A percentile compares a stretch with the other conserved stretches of the same genome.
Conservation (phyloP, 768 basidiomycete species). For the Hysterangium stoloniferum region DNA sequence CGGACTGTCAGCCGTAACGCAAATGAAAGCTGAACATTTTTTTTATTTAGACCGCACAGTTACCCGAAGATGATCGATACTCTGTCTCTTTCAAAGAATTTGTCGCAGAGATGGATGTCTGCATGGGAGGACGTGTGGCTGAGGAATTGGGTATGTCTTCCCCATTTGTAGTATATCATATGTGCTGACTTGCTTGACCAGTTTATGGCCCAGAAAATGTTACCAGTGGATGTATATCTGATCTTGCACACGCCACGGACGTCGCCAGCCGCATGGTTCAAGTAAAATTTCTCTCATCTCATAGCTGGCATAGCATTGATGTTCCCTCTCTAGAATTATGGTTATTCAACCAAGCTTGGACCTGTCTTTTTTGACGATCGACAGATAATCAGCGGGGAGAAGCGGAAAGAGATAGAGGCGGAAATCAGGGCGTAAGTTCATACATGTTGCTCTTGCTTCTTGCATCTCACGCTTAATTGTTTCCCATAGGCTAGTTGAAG, state of each 20-base stretch:
- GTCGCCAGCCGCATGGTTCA: slow-evolving; percentile 86
- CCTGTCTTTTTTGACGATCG: slow-evolving; percentile 73
- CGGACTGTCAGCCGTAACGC: background rate
- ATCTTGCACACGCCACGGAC: slow-evolving; percentile 71
- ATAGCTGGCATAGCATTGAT: slow-evolving; percentile 9
- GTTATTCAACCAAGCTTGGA: slow-evolving; percentile 71
- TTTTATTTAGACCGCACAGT: slow-evolving; percentile 48
- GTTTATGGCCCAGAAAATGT: slow-evolving; percentile 86
- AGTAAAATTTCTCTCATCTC: no score
- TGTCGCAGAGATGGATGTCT: slow-evolving; percentile 79
- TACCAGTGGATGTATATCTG: slow-evolving; percentile 87
- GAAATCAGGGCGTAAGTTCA: slow-evolving; percentile 74
- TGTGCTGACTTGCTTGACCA: slow-evolving; percentile 25
- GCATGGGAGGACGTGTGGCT: slow-evolving; percentile 91
- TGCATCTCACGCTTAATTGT: background rate
- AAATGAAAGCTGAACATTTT: slow-evolving; percentile 1
- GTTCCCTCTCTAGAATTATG: slow-evolving; percentile 48
- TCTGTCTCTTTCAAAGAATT: slow-evolving; percentile 71
- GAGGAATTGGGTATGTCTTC: slow-evolving; percentile 70
- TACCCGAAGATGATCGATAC: slow-evolving; percentile 70
- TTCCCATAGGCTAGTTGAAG: slow-evolving; percentile 49
- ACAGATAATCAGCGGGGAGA: slow-evolving; percentile 58
- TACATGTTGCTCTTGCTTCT: background rate
- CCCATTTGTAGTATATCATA: slow-evolving; percentile 9
- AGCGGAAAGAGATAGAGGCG: slow-evolving; percentile 78